A percentile compares a stretch with the other conserved stretches of the same genome.
Conservation (phyloP, 2,329 filamentous ascomycete genomes). For the Thielaviopsis populi region DNA sequence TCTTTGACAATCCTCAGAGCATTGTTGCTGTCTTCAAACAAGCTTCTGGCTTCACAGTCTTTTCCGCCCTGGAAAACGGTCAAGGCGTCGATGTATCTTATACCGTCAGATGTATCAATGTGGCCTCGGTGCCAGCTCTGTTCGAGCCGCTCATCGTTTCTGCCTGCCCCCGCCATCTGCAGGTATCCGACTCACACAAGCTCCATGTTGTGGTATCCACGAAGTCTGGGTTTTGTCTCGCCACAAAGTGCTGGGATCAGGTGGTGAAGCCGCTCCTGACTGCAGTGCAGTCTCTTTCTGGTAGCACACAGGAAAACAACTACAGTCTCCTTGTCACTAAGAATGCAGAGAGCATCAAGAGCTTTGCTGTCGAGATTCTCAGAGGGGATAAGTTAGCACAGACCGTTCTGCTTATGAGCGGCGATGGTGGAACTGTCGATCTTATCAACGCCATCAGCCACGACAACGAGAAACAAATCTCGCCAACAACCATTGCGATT, state of each 20-base stretch:
- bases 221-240: constrained; percentile 46
- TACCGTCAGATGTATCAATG: constrained; percentile 13
- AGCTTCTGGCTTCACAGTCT: constrained; percentile 3
- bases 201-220: constrained; percentile 55
- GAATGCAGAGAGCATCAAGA: constrained; percentile 45
- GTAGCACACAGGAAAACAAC: constrained; percentile 16
- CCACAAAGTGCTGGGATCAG: constrained; percentile 21
- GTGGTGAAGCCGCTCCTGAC: constrained; percentile 9
- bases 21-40: constrained; percentile 2
- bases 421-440: constrained; percentile 77
- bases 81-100: constrained; percentile 16
- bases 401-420: constrained; percentile 64
- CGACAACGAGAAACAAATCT: not conserved
- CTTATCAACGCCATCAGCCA: constrained; percentile 47
- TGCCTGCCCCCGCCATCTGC: constrained; percentile 7
- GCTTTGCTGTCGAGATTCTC: constrained; percentile 38
- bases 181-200: constrained; percentile 18
- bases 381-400: constrained; percentile 23
- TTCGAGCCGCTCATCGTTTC: constrained; percentile 18
- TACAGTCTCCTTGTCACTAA: constrained; percentile 48
- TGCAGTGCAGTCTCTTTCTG: constrained; percentile 1
- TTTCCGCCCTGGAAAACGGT: constrained; percentile 4
- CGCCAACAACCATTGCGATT: constrained; percentile 33
- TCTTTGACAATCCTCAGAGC: not conserved
- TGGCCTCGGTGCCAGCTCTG: constrained; percentile 22